phyloP scores from a whole-genome alignment of 129 eudicot genomes.

The Solidago caesia region DNA sequence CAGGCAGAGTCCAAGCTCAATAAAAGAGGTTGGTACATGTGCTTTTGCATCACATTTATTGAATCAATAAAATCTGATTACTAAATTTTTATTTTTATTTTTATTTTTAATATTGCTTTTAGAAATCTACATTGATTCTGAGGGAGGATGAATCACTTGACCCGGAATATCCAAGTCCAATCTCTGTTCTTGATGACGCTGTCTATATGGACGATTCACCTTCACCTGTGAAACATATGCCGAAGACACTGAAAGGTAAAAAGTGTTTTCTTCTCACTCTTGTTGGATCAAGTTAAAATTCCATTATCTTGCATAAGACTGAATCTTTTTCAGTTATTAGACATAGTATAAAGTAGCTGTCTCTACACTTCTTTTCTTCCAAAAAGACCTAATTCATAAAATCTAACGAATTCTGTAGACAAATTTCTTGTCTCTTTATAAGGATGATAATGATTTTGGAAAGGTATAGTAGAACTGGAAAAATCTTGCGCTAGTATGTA shows the following conservation, averaged over 20 bases:
- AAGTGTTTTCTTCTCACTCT: neutral
- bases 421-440: neutral
- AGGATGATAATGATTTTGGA: neutral
- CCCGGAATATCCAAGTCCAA: conserved; percentile 81
- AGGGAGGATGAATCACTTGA: conserved; percentile 53
- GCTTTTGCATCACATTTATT: neutral
- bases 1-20: conserved; percentile 35
- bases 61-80: conserved; percentile 18
- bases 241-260: conserved; percentile 52
- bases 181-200: conserved; percentile 79
- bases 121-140: conserved; percentile 44
- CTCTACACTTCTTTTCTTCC: neutral
- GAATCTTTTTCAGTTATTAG: neutral
- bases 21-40: conserved; percentile 45
- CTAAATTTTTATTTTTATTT: neutral
- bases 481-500: neutral
- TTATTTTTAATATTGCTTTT: conserved; percentile 5
- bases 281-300: neutral
- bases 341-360: neutral
- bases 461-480: neutral
- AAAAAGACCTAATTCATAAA: neutral
- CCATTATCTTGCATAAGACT: neutral
- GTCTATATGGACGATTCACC: conserved; percentile 57
- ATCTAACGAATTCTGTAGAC: neutral
- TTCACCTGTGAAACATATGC: conserved; percentile 58